These are phyloP conservation scores for Conidiobolus incongruus DNA, from an alignment of 371 early-diverging fungal species.

Conservation along the genomic window DNA sequence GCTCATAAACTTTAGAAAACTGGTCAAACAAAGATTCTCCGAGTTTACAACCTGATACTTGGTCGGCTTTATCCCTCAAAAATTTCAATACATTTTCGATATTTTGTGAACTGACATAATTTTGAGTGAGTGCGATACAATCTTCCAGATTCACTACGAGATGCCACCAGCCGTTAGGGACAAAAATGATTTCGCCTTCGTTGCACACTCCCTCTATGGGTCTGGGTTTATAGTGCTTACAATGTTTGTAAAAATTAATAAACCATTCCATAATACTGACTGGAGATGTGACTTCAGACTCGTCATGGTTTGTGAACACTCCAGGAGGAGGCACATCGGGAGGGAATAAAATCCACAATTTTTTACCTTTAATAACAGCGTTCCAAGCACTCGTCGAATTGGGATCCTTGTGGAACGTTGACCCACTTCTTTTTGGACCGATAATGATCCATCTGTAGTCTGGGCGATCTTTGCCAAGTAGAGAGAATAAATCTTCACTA, in stretches of 20 bases:
- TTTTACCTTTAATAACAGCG: slow-evolving; percentile 33
- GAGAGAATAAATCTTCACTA: slow-evolving; percentile 26
- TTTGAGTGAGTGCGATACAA: slow-evolving; percentile 39
- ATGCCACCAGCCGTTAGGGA: slow-evolving; percentile 57
- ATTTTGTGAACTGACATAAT: slow-evolving; percentile 30
- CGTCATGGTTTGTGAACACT: slow-evolving; percentile 32
- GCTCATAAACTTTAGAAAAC: slow-evolving; percentile 9
- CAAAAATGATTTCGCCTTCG: slow-evolving; percentile 38
- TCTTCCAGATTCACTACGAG: slow-evolving; percentile 37
- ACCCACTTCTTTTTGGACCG: slow-evolving; percentile 34
- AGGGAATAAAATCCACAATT: slow-evolving; percentile 30
- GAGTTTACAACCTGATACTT: slow-evolving; percentile 21
- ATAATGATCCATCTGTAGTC: slow-evolving; percentile 49
- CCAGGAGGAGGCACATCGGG: slow-evolving; percentile 41
- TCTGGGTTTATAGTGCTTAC: slow-evolving; percentile 9
- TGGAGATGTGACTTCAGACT: slow-evolving; percentile 39
- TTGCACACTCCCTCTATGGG: slow-evolving; percentile 30
- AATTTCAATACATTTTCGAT: slow-evolving; percentile 25
- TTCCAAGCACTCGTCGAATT: slow-evolving; percentile 49
- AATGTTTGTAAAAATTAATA: slow-evolving; percentile 15
- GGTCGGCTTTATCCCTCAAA: slow-evolving; percentile 21
- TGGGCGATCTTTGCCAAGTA: slow-evolving; percentile 23
- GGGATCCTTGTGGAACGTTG: slow-evolving; percentile 42
- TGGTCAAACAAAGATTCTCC: slow-evolving; percentile 8
- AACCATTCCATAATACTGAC: slow-evolving; percentile 41